Conservation (phyloP, 352 stramenopile species). For the Globisporangium barbulae region DNA sequence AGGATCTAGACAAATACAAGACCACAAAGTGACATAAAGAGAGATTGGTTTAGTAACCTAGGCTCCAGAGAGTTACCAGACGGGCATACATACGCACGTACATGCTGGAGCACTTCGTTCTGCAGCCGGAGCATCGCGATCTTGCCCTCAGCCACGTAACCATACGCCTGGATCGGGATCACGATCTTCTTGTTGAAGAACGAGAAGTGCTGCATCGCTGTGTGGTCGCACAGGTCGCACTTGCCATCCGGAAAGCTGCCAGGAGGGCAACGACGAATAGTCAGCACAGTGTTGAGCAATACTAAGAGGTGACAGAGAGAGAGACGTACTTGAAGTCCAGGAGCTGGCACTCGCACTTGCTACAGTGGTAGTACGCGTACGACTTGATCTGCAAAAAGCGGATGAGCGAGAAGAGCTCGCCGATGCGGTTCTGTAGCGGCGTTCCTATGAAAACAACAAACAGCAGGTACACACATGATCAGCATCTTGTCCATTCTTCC, state of each 20-base stretch:
- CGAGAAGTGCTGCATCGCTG: slow-evolving; percentile 95
- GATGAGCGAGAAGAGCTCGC: slow-evolving; percentile 96
- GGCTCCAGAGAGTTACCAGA: slow-evolving; percentile 24
- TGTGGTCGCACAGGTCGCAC: slow-evolving; percentile 92
- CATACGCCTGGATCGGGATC: slow-evolving; percentile 97
- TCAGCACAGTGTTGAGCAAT: slow-evolving; percentile 4
- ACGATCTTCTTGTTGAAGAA: slow-evolving; percentile 99
- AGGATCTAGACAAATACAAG: slow-evolving; percentile 83
- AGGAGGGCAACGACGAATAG: slow-evolving; percentile 30
- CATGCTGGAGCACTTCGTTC: slow-evolving; percentile 88
- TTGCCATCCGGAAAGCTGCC: slow-evolving; percentile 70
- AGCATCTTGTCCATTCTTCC: neutral
- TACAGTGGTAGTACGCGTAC: slow-evolving; percentile 98
- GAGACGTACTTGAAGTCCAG: slow-evolving; percentile 93
- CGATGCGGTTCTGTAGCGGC: slow-evolving; percentile 94
- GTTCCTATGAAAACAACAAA: slow-evolving; percentile 42
- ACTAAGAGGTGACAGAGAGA: neutral
- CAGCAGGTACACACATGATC: neutral
- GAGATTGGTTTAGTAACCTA: neutral
- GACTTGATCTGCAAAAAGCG: slow-evolving; percentile 97
- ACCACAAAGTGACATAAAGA: slow-evolving; percentile 5
- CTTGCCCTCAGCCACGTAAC: slow-evolving; percentile 91
- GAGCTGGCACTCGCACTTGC: slow-evolving; percentile 92
- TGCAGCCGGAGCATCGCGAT: slow-evolving; percentile 96
- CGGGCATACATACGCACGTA: slow-evolving; percentile 35